phyloP scores from a whole-genome alignment of 2,329 filamentous ascomycete genomes.

The Emericellopsis cladophorae region DNA sequence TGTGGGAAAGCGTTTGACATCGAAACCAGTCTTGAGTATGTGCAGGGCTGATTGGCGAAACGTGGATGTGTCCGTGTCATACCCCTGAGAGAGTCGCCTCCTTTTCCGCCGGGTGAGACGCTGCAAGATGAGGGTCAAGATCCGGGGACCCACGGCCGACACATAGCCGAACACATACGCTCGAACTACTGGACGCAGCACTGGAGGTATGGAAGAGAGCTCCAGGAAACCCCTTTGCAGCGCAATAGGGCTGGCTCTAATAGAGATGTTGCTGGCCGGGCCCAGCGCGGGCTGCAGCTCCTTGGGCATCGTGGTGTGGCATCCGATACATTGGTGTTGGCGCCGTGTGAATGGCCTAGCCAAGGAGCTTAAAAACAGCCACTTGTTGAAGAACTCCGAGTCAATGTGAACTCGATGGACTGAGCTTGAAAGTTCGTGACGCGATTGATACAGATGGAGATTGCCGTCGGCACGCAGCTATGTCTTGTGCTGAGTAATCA shows the following conservation, averaged over 20 bases:
- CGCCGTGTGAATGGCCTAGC: too few relatives aligned
- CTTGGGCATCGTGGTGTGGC: neutral
- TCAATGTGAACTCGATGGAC: too few relatives aligned
- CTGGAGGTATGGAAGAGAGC: constrained; percentile 26
- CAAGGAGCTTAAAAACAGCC: too few relatives aligned
- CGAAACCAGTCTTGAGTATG: constrained; percentile 38
- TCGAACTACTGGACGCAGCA: constrained; percentile 41
- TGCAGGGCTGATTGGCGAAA: constrained; percentile 18
- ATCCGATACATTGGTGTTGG: too few relatives aligned
- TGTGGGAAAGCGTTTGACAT: constrained; percentile 43
- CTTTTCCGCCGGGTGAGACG: constrained; percentile 25
- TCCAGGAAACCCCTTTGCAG: neutral
- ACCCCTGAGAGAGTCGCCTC: constrained; percentile 7
- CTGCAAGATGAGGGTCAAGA: constrained; percentile 41
- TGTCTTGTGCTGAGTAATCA: too few relatives aligned
- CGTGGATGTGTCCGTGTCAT: constrained; percentile 13
- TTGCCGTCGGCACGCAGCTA: too few relatives aligned
- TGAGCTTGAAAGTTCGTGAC: too few relatives aligned
- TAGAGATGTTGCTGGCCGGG: neutral
- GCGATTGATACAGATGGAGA: too few relatives aligned
- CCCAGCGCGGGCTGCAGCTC: neutral
- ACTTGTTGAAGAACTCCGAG: too few relatives aligned
- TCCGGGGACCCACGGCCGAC: constrained; percentile 42
- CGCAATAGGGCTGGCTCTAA: too few relatives aligned
- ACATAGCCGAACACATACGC: constrained; percentile 50